Evolutionary conservation across 495 filamentous ascomycete genomes (phyloP).

Genomic region (Tuber aestivum): DNA sequence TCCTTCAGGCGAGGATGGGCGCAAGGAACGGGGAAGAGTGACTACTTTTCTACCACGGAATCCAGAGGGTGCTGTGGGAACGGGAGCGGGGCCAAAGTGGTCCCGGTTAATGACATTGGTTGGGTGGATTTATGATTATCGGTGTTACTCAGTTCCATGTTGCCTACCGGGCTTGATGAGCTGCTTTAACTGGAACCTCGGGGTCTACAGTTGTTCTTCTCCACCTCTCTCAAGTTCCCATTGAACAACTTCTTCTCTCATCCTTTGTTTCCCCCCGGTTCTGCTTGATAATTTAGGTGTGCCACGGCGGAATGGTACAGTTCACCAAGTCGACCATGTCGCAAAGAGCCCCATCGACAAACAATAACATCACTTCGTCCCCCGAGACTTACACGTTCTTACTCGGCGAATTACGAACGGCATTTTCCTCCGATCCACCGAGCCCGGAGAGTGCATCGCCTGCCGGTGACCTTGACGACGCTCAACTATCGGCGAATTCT

Average conservation of each 20-base stretch:
- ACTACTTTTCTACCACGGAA: neutral
- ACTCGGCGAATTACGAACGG: slow-evolving; percentile 1
- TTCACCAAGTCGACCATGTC: neutral
- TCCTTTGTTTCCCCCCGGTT: neutral
- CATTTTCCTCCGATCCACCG: neutral
- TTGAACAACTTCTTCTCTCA: neutral
- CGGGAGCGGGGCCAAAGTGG: neutral
- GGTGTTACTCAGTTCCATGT: slow-evolving; percentile 2
- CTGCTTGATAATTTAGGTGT: neutral
- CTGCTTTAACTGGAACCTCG: neutral
- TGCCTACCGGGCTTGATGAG: neutral
- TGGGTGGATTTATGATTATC: neutral
- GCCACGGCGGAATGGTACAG: neutral
- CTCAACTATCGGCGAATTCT: neutral
- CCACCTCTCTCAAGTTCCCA: neutral
- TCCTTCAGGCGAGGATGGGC: too few species aligned
- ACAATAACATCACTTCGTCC: neutral
- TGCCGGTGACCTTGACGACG: neutral
- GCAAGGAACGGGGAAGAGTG: neutral
- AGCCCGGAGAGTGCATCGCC: neutral
- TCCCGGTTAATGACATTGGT: neutral
- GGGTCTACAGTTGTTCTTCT: neutral
- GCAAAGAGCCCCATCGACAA: slow-evolving; percentile 3
- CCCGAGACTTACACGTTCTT: neutral
- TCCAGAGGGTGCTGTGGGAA: too few species aligned